Conservation (phyloP, 1,139 yeast species). For the Geotrichum klebahnii region DNA sequence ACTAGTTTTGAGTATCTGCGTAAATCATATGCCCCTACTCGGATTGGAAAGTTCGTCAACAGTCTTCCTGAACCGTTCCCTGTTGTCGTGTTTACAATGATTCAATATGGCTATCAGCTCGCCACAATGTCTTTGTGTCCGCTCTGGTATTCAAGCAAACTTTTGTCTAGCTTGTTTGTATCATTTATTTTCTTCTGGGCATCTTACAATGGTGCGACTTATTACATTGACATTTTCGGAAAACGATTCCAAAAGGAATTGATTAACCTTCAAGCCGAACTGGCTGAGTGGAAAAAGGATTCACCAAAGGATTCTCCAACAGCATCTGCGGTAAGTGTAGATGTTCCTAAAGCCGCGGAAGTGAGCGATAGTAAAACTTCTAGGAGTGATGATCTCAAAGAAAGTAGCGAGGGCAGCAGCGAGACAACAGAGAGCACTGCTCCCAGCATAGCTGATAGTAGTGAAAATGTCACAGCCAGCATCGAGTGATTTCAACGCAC, state of each 20-base stretch:
- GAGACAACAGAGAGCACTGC: too few relatives aligned
- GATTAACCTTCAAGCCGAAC: constrained; percentile 61
- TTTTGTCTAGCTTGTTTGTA: constrained; percentile 65
- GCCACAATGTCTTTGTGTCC: constrained; percentile 87
- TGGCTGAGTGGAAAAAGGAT: constrained; percentile 35
- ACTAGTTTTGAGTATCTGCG: constrained; percentile 86
- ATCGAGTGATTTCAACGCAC: too few relatives aligned
- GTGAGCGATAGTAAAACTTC: too few relatives aligned
- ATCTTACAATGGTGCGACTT: constrained; percentile 89
- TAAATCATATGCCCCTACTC: constrained; percentile 59
- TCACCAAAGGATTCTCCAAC: neutral
- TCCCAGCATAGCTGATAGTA: too few relatives aligned
- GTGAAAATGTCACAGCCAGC: too few relatives aligned
- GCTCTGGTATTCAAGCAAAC: constrained; percentile 69
- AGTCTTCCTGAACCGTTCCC: constrained; percentile 80
- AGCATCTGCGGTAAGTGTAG: too few relatives aligned
- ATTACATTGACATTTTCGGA: constrained; percentile 81
- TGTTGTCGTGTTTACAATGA: constrained; percentile 73
- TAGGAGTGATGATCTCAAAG: too few relatives aligned
- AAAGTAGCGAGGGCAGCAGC: too few relatives aligned
- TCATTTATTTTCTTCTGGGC: constrained; percentile 71
- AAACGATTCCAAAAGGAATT: constrained; percentile 83
- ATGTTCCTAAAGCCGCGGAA: too few relatives aligned
- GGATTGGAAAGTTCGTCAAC: constrained; percentile 75
- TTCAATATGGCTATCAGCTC: constrained; percentile 84